A percentile compares a stretch with the other conserved stretches of the same genome.
Evolutionary conservation across 805 yeast species (phyloP).

Genomic region (Candida golubevii): DNA sequence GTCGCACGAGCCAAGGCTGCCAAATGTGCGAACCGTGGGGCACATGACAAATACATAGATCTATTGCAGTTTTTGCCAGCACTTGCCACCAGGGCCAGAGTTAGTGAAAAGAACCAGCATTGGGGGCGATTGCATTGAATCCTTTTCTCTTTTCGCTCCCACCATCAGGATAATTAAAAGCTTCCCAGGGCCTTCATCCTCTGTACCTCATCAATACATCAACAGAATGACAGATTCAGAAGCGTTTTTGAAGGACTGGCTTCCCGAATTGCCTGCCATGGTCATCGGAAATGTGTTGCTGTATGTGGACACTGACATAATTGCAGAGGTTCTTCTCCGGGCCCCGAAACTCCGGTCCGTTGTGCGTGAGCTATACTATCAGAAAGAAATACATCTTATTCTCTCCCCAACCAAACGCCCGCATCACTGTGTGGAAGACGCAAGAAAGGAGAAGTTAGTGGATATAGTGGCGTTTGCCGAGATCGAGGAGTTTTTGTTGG

Average conservation of each 20-base stretch:
- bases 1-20: too few species aligned
- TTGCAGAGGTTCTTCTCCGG: constrained; percentile 10
- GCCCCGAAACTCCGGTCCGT: constrained; percentile 20
- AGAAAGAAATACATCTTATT: constrained; percentile 30
- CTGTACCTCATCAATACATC: too few species aligned
- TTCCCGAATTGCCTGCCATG: constrained; percentile 13
- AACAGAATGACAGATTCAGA: constrained; percentile 2
- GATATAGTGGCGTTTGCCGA: constrained; percentile 26
- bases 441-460: constrained; percentile 10
- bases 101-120: too few species aligned
- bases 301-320: constrained; percentile 8
- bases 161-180: too few species aligned
- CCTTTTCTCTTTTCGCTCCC: too few species aligned
- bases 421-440: constrained; percentile 9
- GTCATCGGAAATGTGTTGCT: constrained; percentile 9
- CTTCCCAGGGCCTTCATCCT: too few species aligned
- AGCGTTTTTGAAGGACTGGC: constrained; percentile 7
- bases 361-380: constrained; percentile 24
- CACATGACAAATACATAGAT: too few species aligned
- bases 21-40: too few species aligned
- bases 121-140: too few species aligned
- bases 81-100: too few species aligned
- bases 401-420: constrained; percentile 29
- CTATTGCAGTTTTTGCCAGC: too few species aligned
- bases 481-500: constrained; percentile 28